Conservation (phyloP, 2,329 filamentous ascomycete species). For the Colletotrichum cuscutae region DNA sequence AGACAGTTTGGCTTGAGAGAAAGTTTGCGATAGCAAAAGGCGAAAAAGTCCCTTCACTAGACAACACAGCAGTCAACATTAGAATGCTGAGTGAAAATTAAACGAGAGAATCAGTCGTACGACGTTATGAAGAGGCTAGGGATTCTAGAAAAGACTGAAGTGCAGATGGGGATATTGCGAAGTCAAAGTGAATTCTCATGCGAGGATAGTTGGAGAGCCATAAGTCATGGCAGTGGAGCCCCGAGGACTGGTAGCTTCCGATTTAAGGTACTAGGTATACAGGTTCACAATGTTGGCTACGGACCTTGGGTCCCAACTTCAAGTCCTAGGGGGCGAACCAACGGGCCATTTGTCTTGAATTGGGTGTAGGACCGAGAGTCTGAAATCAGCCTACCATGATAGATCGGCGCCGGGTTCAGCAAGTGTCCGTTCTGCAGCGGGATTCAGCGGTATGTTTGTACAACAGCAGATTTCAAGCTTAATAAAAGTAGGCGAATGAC, state of each 20-base stretch:
- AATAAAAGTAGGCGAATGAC: not conserved
- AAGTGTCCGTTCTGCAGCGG: slow-evolving; percentile 13
- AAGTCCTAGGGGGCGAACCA: not conserved
- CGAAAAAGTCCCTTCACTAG: not conserved
- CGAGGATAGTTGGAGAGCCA: slow-evolving; percentile 8
- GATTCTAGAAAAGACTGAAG: not conserved
- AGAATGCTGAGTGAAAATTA: not conserved
- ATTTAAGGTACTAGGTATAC: not conserved
- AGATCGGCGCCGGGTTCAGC: slow-evolving; percentile 28
- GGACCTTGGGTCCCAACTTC: not conserved
- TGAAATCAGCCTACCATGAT: not conserved
- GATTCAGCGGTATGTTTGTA: not conserved
- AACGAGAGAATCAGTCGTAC: not conserved
- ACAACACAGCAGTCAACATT: not conserved
- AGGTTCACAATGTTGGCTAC: not conserved
- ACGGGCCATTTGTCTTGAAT: not conserved
- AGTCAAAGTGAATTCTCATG: slow-evolving; percentile 1
- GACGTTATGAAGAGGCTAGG: not conserved
- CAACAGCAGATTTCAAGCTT: not conserved
- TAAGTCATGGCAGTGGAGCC: slow-evolving; percentile 31
- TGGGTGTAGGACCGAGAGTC: slow-evolving; percentile 13
- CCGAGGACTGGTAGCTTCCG: not conserved
- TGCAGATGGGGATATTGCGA: not conserved
- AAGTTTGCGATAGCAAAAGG: slow-evolving; percentile 29
- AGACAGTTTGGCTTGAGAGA: slow-evolving; percentile 27